These are phyloP conservation scores for Fusarium algeriense DNA, from an alignment of 2,329 filamentous ascomycete genomes.

Conservation along the genomic window DNA sequence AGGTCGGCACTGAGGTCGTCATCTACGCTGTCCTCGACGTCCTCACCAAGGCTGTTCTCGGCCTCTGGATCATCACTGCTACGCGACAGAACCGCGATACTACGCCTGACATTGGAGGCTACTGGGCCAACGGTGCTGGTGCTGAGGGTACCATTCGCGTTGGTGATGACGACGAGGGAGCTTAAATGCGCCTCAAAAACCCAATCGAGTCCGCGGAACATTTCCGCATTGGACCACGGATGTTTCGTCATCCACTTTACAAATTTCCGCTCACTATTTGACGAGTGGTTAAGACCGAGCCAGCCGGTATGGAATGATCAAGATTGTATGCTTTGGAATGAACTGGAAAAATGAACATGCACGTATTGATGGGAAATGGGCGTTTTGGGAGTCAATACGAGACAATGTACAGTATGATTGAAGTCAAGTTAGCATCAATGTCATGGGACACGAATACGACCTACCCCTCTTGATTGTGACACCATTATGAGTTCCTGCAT, in stretches of 20 bases:
- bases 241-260: neutral
- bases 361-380: neutral
- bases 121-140: slow-evolving; percentile 54
- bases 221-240: neutral
- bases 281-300: neutral
- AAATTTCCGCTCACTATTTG: neutral
- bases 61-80: slow-evolving; percentile 52
- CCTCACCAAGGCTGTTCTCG: slow-evolving; percentile 49
- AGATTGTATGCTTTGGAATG: slow-evolving; percentile 12
- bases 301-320: slow-evolving; percentile 8
- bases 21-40: slow-evolving; percentile 50
- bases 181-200: slow-evolving; percentile 11
- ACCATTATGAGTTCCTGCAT: neutral
- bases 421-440: slow-evolving; percentile 3
- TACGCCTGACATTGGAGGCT: slow-evolving; percentile 54
- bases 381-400: slow-evolving; percentile 18
- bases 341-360: neutral
- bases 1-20: slow-evolving; percentile 49
- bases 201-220: neutral
- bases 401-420: slow-evolving; percentile 13
- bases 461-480: neutral
- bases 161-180: slow-evolving; percentile 54
- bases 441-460: slow-evolving; percentile 4
- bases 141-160: slow-evolving; percentile 56
- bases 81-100: slow-evolving; percentile 54